phyloP scores from a whole-genome alignment of 2,329 filamentous ascomycete species.

The Aureobasidium zeae region DNA sequence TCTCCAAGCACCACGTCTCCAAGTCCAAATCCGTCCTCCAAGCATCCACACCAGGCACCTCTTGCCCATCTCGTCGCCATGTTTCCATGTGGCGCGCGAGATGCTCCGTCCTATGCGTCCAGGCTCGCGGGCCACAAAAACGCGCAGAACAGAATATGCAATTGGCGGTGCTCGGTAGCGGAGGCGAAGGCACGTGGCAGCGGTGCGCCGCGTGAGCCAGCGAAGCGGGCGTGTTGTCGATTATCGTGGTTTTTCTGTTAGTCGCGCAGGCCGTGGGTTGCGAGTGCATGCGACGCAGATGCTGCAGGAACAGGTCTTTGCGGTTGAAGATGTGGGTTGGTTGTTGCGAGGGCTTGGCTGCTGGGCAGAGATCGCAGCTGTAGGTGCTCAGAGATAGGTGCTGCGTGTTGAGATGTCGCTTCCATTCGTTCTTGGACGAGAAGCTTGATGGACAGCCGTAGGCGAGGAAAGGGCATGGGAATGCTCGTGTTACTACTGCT shows the following conservation, averaged over 20 bases:
- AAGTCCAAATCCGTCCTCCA: slow-evolving; percentile 28
- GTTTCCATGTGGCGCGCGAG: slow-evolving; percentile 73
- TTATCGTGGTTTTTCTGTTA: slow-evolving; percentile 19
- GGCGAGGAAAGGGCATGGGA: slow-evolving; percentile 67
- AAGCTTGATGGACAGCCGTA: slow-evolving; percentile 70
- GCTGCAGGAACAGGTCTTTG: slow-evolving; percentile 85
- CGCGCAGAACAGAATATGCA: slow-evolving; percentile 57
- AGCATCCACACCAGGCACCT: slow-evolving; percentile 30
- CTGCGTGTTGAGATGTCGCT: slow-evolving; percentile 72
- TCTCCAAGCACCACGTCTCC: slow-evolving; percentile 32
- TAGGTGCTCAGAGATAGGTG: slow-evolving; percentile 61
- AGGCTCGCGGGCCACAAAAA: slow-evolving; percentile 57
- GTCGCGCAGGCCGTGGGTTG: slow-evolving; percentile 21
- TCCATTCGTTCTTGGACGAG: slow-evolving; percentile 87
- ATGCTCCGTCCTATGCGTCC: slow-evolving; percentile 83
- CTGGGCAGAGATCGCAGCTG: slow-evolving; percentile 45
- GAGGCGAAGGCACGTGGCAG: slow-evolving; percentile 53
- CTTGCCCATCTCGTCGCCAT: slow-evolving; percentile 24
- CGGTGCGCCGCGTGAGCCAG: slow-evolving; percentile 46
- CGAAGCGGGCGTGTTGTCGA: slow-evolving; percentile 18
- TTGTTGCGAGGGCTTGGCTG: slow-evolving; percentile 30
- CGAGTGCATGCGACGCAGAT: slow-evolving; percentile 75
- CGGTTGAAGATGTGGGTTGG: slow-evolving; percentile 72
- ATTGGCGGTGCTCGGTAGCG: slow-evolving; percentile 49
- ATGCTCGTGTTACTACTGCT: slow-evolving; percentile 40